Evolutionary conservation across 2,329 filamentous ascomycete species (phyloP).

Genomic region (Aspergillus brunneoviolaceus): DNA sequence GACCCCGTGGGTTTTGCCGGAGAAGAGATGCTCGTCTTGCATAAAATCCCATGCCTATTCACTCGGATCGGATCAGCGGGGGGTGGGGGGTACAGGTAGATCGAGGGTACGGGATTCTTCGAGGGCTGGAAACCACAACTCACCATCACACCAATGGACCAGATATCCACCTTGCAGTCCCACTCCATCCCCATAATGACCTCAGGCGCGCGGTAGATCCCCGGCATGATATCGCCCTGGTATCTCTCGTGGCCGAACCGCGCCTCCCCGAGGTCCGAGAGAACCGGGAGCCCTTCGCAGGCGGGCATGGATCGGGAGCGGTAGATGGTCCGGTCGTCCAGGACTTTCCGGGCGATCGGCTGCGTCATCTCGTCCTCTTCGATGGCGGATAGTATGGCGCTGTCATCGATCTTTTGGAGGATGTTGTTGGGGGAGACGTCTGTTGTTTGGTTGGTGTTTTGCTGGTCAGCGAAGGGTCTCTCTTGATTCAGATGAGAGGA

Average conservation of each 20-base stretch:
- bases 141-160: slow-evolving; percentile 26
- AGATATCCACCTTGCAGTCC: slow-evolving; percentile 28
- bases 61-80: not conserved
- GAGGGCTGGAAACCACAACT: too few species aligned
- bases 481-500: too few species aligned
- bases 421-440: not conserved
- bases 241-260: not conserved
- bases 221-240: not conserved
- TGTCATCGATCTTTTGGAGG: not conserved
- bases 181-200: slow-evolving; percentile 25
- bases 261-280: not conserved
- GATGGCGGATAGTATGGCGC: not conserved
- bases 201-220: slow-evolving; percentile 24
- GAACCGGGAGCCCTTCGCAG: not conserved
- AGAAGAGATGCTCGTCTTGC: slow-evolving; percentile 13
- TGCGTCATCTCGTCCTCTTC: not conserved
- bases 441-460: not conserved
- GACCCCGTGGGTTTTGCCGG: slow-evolving; percentile 8
- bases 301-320: not conserved
- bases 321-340: not conserved
- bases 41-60: slow-evolving; percentile 17
- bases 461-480: too few species aligned
- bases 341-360: not conserved
- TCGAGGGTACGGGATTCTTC: too few species aligned
- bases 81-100: too few species aligned